Conservation (phyloP, 2,329 filamentous ascomycete genomes). For the Colletotrichum siamense region DNA sequence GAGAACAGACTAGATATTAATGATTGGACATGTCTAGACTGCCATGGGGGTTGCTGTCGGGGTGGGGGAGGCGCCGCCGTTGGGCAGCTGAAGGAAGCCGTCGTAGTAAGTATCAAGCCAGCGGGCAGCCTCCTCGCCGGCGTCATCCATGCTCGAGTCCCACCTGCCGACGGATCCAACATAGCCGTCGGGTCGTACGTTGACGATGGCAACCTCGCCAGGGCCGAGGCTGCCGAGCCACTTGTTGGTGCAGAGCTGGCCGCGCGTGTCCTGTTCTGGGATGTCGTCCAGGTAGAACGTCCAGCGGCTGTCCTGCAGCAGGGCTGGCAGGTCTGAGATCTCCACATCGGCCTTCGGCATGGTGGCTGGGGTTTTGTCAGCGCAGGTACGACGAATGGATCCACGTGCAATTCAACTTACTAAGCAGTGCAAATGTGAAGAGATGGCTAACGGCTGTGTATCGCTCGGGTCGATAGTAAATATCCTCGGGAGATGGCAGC, state of each 20-base stretch:
- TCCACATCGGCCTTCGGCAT: constrained; percentile 69
- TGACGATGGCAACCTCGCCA: constrained; percentile 66
- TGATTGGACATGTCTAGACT: not conserved
- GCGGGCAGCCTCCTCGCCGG: constrained; percentile 55
- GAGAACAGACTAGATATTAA: not conserved
- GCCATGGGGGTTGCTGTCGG: constrained; percentile 12
- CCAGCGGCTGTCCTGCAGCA: constrained; percentile 71
- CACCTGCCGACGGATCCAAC: constrained; percentile 67
- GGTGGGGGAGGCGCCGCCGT: constrained; percentile 4
- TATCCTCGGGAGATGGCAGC: constrained; percentile 63
- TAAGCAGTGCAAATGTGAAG: constrained; percentile 74
- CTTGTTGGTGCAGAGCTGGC: constrained; percentile 66
- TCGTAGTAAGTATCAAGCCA: constrained; percentile 62
- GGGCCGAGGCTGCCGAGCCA: constrained; percentile 68
- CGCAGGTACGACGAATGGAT: not conserved
- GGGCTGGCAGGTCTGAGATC: constrained; percentile 65
- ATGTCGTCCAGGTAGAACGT: constrained; percentile 75
- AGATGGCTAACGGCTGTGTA: constrained; percentile 73
- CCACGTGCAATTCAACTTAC: constrained; percentile 43
- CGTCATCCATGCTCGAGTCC: constrained; percentile 55
- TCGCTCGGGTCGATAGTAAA: constrained; percentile 69
- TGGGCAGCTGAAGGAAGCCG: constrained; percentile 58
- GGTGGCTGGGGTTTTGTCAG: constrained; percentile 44
- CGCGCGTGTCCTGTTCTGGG: constrained; percentile 58
- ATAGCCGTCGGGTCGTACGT: constrained; percentile 77